Percentiles rank a stretch among this genome's conserved stretches.
phyloP scores from a whole-genome alignment of 78 protist species.

The Capsaspora owczarzaki region DNA sequence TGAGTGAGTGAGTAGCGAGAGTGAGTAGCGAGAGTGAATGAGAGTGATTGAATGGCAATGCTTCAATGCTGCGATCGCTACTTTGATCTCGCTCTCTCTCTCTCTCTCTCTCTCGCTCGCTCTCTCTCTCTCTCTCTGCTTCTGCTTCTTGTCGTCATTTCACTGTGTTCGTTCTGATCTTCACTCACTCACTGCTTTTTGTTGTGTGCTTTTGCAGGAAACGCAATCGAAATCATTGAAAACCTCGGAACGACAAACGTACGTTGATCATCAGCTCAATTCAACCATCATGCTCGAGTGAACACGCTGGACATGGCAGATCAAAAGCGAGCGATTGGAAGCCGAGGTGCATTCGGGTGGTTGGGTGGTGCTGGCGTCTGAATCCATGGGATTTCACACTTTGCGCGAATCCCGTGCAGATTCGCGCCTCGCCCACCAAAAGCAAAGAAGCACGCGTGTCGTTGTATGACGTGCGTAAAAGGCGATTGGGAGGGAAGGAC shows the following conservation, averaged over 20 bases:
- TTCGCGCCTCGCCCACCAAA: neutral
- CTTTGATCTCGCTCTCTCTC: neutral
- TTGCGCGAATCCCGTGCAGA: neutral
- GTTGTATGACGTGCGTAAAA: too few species aligned
- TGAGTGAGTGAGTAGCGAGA: too few species aligned
- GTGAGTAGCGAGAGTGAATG: too few species aligned
- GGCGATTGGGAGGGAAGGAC: too few species aligned
- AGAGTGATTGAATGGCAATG: too few species aligned
- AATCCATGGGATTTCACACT: neutral
- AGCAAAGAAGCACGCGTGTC: neutral
- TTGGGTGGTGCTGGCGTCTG: neutral
- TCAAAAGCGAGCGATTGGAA: neutral
- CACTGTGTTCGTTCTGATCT: neutral
- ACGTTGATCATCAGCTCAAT: neutral
- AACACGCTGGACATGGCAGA: neutral
- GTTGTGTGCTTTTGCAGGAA: neutral
- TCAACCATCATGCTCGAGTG: too few species aligned
- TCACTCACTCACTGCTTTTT: neutral
- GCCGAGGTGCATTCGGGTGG: neutral
- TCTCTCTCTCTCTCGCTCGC: neutral
- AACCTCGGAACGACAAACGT: conserved; percentile 74
- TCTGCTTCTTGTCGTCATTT: neutral
- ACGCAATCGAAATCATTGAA: conserved; percentile 70
- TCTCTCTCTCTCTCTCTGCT: neutral
- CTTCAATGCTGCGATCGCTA: too few species aligned